Base-by-base conservation (phyloP, 768 basidiomycete genomes). In the Leccinum arenicola region DNA sequence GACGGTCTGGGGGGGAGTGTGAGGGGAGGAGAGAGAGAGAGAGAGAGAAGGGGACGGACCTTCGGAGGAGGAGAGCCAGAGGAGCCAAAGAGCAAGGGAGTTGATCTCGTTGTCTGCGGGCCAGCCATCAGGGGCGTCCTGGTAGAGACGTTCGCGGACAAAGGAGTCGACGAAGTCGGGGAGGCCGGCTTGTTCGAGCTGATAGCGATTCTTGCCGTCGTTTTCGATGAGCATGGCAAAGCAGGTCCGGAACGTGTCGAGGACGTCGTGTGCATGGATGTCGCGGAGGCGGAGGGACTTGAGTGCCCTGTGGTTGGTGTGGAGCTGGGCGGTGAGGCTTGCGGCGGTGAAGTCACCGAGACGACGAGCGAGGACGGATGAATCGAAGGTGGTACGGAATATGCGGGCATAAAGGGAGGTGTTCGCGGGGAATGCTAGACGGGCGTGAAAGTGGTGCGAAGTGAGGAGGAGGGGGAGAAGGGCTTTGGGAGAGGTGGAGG, bases 201-300 rank as follows among this genome's bases (percentile, higher is more conserved):
- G 85, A 4, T 64, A 72, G 36, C 77, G 76, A 68, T 90, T 90
- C 67, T 79, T 80, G 35, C 86, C 86, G 70, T 89, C 87, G 71
- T 87, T 84, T 61, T 89, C 88, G 4, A 82, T 72, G 69, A 86
- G 68, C 77, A 90, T 81, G 47, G 86, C 64, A 54, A 80, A 83
- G 6, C 77, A 77, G 0, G 71, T 73, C 72, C 80, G 81, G 21
- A 90, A 75, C 1, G 73, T 65, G 0, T 71, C 63, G 12, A 69
- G 63, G 58, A 75, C 21, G 36, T 57, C 36, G 23, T 55, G 27
- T 14, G 82, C 77, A 21, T 72, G 60, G 47, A 78, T 64, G 56
- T 80, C 62, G 27, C 67, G 62, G 1, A 61, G 50, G 56, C 77
- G 70, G 52, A 80, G 65, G 49, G 60, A 65, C 19, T 56, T 61